Evolutionary conservation across 2,329 filamentous ascomycete genomes (phyloP).

Genomic region (Aspergillus melleus): DNA sequence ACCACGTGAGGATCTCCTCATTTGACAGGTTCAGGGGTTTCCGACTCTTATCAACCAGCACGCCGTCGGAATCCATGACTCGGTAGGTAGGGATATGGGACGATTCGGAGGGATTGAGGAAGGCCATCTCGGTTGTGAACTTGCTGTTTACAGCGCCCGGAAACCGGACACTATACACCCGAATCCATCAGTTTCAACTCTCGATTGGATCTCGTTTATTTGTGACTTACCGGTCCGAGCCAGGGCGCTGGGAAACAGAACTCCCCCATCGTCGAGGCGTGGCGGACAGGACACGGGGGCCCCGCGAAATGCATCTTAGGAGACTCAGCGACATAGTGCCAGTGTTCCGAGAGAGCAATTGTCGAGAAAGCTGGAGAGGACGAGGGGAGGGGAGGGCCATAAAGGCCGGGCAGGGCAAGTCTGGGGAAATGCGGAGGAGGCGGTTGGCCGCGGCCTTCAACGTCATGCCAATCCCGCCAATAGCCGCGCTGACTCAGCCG

Average conservation of each 20-base stretch:
- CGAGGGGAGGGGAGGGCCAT: neutral
- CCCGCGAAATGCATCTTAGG: constrained; percentile 12
- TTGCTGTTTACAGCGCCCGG: constrained; percentile 94
- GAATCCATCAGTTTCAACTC: constrained; percentile 14
- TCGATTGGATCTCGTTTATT: neutral
- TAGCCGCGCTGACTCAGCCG: constrained; percentile 13
- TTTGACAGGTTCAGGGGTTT: constrained; percentile 64
- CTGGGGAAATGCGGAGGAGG: constrained; percentile 19
- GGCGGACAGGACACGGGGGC: neutral
- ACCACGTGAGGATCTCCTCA: constrained; percentile 61
- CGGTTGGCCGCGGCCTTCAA: constrained; percentile 19
- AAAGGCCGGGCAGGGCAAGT: neutral
- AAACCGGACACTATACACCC: constrained; percentile 61
- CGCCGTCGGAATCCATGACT: constrained; percentile 84
- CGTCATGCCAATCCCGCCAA: constrained; percentile 17
- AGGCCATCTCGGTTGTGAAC: constrained; percentile 78
- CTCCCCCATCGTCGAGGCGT: constrained; percentile 48
- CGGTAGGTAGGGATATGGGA: constrained; percentile 87
- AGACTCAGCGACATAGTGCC: constrained; percentile 12
- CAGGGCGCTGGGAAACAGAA: constrained; percentile 59
- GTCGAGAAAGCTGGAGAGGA: neutral
- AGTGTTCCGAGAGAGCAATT: neutral
- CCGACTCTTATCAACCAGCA: constrained; percentile 73
- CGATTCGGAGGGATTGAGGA: constrained; percentile 70
- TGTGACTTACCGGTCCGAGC: constrained; percentile 57